These are phyloP conservation scores for Oryza longistaminata DNA, from an alignment of 176 grass and related monocot genomes.

Conservation along the genomic window DNA sequence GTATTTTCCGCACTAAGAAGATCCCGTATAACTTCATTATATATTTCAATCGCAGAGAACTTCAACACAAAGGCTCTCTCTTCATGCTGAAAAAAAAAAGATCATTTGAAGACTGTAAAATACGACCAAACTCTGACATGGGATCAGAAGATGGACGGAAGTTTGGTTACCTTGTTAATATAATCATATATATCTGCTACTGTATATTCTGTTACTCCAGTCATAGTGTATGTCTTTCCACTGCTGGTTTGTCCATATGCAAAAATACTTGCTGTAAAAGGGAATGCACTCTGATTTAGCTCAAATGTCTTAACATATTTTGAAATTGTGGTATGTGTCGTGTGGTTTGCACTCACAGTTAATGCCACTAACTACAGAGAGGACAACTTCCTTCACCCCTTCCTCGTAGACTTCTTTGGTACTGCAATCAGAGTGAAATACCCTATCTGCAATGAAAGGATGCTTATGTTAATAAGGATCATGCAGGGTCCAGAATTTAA, in stretches of 20 bases:
- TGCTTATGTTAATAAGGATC: constrained; percentile 23
- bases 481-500: not conserved
- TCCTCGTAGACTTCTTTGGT: constrained; percentile 87
- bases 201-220: constrained; percentile 86
- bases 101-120: constrained; percentile 6
- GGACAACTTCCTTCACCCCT: constrained; percentile 88
- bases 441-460: constrained; percentile 62
- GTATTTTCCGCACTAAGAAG: constrained; percentile 69
- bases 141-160: constrained; percentile 6
- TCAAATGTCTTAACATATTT: not conserved
- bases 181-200: constrained; percentile 97
- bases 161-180: constrained; percentile 67
- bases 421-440: constrained; percentile 74
- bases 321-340: not conserved
- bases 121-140: constrained; percentile 6
- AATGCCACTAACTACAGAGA: constrained; percentile 91
- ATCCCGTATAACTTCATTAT: constrained; percentile 93
- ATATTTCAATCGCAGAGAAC: constrained; percentile 95
- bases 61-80: constrained; percentile 95
- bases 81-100: constrained; percentile 70
- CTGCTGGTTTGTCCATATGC: constrained; percentile 98
- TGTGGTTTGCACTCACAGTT: constrained; percentile 71
- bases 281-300: constrained; percentile 32
- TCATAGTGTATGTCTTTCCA: constrained; percentile 98
- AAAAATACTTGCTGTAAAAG: constrained; percentile 86